phyloP scores from a whole-genome alignment of 176 grass and related monocot genomes.

The Musa schizocarpa region DNA sequence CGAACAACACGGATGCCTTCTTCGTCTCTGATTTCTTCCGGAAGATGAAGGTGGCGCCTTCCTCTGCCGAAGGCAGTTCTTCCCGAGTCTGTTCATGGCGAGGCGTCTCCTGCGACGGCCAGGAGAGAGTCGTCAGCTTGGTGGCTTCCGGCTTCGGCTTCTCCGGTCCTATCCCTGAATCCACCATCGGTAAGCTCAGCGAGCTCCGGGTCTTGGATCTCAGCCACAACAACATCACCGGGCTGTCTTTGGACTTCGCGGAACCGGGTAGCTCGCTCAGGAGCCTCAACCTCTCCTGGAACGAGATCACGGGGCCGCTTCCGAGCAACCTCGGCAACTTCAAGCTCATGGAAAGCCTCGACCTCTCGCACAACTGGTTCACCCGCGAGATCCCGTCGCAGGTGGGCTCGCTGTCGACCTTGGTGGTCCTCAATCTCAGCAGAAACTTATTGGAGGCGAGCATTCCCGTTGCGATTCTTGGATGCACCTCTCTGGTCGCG shows the following conservation, averaged over 20 bases:
- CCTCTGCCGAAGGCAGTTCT: constrained; percentile 5
- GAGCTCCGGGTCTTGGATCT: constrained; percentile 56
- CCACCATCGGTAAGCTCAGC: constrained; percentile 71
- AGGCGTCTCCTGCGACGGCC: constrained; percentile 47
- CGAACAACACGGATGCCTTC: constrained; percentile 78
- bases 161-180: constrained; percentile 48
- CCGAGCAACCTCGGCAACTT: constrained; percentile 73
- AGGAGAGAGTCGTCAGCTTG: constrained; percentile 35
- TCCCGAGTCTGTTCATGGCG: constrained; percentile 43
- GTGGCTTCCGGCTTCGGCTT: constrained; percentile 42
- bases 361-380: constrained; percentile 72
- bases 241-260: constrained; percentile 56
- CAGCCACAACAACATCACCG: constrained; percentile 55
- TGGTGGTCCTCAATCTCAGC: constrained; percentile 45
- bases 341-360: constrained; percentile 42
- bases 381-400: constrained; percentile 38
- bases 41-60: constrained; percentile 29
- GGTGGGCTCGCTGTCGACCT: constrained; percentile 40
- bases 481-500: constrained; percentile 31
- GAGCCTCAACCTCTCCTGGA: constrained; percentile 67
- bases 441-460: constrained; percentile 47
- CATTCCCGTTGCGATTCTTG: constrained; percentile 25
- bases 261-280: constrained; percentile 57
- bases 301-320: constrained; percentile 46
- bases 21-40: constrained; percentile 56